phyloP scores from a whole-genome alignment of 2,329 filamentous ascomycete genomes.

The Dryadomyces sulphureus region DNA sequence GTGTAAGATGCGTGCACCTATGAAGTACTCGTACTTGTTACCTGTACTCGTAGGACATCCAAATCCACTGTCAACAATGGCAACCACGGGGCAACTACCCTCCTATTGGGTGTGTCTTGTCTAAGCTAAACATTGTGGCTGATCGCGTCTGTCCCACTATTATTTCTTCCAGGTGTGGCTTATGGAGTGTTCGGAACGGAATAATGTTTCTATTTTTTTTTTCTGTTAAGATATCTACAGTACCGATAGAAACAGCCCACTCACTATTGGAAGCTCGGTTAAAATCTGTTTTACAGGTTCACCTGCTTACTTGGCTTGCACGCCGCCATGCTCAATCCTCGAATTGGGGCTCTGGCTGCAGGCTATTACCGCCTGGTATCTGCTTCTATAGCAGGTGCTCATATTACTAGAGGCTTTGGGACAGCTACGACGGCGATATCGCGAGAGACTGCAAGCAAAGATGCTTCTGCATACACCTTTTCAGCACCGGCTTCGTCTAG shows the following conservation, averaged over 20 bases:
- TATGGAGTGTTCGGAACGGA: constrained; percentile 1
- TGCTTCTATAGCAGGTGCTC: neutral
- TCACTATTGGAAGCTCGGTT: no score
- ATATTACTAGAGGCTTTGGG: constrained; percentile 13
- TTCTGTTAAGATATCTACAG: neutral
- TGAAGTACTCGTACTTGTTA: no score
- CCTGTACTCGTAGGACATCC: neutral
- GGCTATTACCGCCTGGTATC: constrained; percentile 12
- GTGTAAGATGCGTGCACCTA: no score
- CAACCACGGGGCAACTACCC: constrained; percentile 41
- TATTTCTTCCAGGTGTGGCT: neutral
- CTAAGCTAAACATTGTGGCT: constrained; percentile 10
- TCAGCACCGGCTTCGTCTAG: neutral
- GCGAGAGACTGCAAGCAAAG: neutral
- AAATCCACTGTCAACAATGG: constrained; percentile 30
- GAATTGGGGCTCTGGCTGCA: constrained; percentile 35
- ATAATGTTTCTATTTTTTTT: neutral
- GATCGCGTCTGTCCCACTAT: constrained; percentile 8
- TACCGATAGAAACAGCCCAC: neutral
- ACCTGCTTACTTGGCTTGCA: neutral
- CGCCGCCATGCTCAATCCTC: constrained; percentile 47
- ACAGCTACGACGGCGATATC: neutral
- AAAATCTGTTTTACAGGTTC: neutral
- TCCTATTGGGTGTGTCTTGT: constrained; percentile 26
- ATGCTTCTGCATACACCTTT: neutral